Evolutionary conservation across 441 rosid genomes (phyloP).

Genomic region (Pelargonium cotyledonis): DNA sequence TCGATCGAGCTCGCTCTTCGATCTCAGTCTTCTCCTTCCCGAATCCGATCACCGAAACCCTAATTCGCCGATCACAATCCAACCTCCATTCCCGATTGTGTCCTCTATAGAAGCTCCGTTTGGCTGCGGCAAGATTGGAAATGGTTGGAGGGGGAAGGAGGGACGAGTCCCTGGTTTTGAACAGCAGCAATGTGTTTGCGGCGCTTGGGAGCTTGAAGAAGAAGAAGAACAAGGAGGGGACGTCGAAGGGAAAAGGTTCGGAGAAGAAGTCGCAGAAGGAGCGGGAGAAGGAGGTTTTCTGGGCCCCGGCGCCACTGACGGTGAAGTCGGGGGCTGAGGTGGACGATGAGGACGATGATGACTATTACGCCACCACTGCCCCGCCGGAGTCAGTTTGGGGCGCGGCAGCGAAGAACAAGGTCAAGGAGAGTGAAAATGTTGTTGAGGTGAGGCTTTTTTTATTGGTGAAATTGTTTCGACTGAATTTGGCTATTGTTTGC

Average conservation of each 20-base stretch:
- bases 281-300: constrained; percentile 11
- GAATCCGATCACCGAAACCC: neutral
- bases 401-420: neutral
- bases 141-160: constrained; percentile 2
- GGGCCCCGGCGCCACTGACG: constrained; percentile 18
- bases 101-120: neutral
- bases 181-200: constrained; percentile 6
- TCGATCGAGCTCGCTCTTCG: neutral
- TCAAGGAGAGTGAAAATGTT: neutral
- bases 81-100: neutral
- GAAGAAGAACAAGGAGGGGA: constrained; percentile 13
- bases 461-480: no score
- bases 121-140: neutral
- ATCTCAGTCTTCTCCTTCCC: neutral
- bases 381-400: constrained; percentile 13
- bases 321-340: constrained; percentile 19
- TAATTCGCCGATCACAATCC: neutral
- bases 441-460: neutral
- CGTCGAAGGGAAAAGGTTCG: constrained; percentile 8
- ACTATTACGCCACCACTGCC: constrained; percentile 15
- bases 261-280: constrained; percentile 8
- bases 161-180: neutral
- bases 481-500: neutral
- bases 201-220: constrained; percentile 18
- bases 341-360: constrained; percentile 19